Evolutionary conservation across 768 basidiomycete species (phyloP).

Genomic region (Lyophyllum atratum): DNA sequence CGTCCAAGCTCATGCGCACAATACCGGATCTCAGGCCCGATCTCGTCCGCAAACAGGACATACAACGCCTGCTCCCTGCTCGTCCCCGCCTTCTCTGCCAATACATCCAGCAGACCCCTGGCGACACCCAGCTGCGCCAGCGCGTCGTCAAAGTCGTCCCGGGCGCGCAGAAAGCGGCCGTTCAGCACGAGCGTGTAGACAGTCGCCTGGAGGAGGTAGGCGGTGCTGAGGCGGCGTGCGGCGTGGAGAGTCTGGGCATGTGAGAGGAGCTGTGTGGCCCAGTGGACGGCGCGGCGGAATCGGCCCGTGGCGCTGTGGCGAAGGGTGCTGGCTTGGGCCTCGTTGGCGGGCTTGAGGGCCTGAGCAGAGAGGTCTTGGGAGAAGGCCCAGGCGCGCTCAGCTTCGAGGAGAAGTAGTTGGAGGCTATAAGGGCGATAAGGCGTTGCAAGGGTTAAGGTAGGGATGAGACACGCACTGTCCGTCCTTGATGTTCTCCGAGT

Average conservation of each 20-base stretch:
- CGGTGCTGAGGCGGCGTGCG: constrained; percentile 51
- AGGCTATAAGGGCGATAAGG: constrained; percentile 46
- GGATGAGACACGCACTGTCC: constrained; percentile 64
- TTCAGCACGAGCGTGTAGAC: constrained; percentile 81
- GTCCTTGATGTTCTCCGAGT: constrained; percentile 71
- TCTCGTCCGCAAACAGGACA: constrained; percentile 79
- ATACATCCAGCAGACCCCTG: constrained; percentile 66
- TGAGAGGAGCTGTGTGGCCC: constrained; percentile 76
- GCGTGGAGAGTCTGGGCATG: constrained; percentile 68
- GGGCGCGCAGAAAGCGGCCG: constrained; percentile 80
- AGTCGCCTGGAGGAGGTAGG: constrained; percentile 66
- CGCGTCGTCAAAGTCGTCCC: constrained; percentile 74
- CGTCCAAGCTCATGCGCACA: constrained; percentile 88
- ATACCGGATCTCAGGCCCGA: constrained; percentile 89
- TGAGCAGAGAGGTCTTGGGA: constrained; percentile 73
- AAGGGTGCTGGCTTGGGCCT: constrained; percentile 53
- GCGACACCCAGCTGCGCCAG: constrained; percentile 79
- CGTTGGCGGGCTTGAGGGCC: constrained; percentile 52
- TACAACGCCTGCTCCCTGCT: constrained; percentile 89
- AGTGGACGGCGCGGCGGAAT: constrained; percentile 77
- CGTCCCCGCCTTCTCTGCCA: constrained; percentile 63
- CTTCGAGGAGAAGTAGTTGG: constrained; percentile 84
- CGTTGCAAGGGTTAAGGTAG: neutral
- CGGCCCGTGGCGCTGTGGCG: constrained; percentile 78
- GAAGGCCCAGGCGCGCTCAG: constrained; percentile 91